Evolutionary conservation across 2,329 filamentous ascomycete species (phyloP).

Genomic region (Neofusicoccum sp.): DNA sequence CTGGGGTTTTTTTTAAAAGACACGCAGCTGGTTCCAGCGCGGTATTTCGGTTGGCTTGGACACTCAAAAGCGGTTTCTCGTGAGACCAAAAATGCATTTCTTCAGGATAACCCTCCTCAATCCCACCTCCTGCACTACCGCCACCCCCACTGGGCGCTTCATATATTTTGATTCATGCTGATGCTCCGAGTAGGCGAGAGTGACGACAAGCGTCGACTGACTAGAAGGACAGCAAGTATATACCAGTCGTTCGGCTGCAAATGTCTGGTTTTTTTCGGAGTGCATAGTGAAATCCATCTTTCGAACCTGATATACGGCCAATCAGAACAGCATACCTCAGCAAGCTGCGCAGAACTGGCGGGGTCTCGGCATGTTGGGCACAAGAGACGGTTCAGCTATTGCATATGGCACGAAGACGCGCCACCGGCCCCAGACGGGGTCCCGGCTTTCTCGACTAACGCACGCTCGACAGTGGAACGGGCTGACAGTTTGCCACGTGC

Average conservation of each 20-base stretch:
- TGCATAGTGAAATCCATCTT: neutral
- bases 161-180: neutral
- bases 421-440: too few species aligned
- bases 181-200: neutral
- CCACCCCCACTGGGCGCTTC: neutral
- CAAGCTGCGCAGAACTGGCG: neutral
- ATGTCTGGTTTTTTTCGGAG: neutral
- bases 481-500: constrained; percentile 2
- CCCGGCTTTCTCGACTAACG: neutral
- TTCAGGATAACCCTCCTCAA: neutral
- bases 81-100: constrained; percentile 14
- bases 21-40: constrained; percentile 7
- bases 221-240: neutral
- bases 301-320: neutral
- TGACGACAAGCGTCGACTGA: neutral
- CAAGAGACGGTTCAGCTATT: neutral
- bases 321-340: neutral
- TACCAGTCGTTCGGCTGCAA: neutral
- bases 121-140: too few species aligned
- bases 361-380: neutral
- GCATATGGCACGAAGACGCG: too few species aligned
- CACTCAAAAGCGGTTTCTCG: constrained; percentile 5
- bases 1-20: constrained; percentile 11
- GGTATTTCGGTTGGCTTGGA: constrained; percentile 19
- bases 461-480: neutral